phyloP scores from a whole-genome alignment of 257 asterid species.

The Prunella vulgaris region DNA sequence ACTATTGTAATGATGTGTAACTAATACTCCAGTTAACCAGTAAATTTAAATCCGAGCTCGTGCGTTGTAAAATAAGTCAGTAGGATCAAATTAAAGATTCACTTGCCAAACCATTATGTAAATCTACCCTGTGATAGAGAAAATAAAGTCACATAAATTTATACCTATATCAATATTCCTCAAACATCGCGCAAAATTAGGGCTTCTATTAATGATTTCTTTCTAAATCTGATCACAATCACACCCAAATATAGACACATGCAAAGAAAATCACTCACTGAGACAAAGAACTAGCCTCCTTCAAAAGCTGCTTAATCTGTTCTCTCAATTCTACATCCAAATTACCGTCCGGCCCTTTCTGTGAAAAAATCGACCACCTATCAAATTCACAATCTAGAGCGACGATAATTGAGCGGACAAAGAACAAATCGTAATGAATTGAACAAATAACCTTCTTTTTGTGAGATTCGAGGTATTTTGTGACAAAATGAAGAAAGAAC shows the following conservation, averaged over 20 bases:
- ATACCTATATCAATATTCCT: not conserved
- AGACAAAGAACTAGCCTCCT: conserved; percentile 47
- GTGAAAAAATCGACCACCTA: conserved; percentile 6
- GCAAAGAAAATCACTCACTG: conserved; percentile 46
- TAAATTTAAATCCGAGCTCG: not conserved
- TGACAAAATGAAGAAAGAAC: conserved; percentile 43
- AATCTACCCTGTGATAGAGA: not conserved
- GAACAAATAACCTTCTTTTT: conserved; percentile 44
- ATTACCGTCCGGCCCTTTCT: conserved; percentile 46
- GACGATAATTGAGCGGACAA: not conserved
- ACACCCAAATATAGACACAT: too few species aligned
- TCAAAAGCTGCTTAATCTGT: conserved; percentile 67
- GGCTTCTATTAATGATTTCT: not conserved
- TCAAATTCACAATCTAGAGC: not conserved
- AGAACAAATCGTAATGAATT: not conserved
- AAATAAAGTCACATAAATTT: not conserved
- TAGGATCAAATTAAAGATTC: not conserved
- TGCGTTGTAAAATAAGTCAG: not conserved
- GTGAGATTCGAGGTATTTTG: conserved; percentile 57
- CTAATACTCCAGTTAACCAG: not conserved
- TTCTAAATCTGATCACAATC: not conserved
- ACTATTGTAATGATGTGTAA: not conserved
- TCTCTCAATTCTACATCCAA: conserved; percentile 45
- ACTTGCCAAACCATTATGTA: not conserved
- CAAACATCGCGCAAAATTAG: not conserved